A percentile compares a stretch with the other conserved stretches of the same genome.
These are phyloP conservation scores for Aureobasidium leucospermi DNA, from an alignment of 2,329 filamentous ascomycete species.

Conservation along the genomic window DNA sequence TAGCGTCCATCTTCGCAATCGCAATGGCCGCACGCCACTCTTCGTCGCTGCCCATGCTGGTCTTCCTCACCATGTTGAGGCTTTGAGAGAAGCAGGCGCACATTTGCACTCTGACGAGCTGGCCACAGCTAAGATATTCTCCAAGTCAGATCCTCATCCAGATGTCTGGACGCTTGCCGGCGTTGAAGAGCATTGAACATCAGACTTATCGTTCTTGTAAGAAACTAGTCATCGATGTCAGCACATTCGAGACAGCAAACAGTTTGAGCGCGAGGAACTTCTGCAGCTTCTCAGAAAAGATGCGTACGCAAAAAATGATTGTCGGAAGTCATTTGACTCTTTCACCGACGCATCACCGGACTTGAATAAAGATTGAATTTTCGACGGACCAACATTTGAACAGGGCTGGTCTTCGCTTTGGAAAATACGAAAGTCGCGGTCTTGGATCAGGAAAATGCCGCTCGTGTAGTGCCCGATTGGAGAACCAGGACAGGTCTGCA, in stretches of 20 bases:
- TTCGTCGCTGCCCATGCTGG: slow-evolving; percentile 53
- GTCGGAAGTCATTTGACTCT: too few species aligned
- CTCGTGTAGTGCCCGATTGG: too few species aligned
- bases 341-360: too few species aligned
- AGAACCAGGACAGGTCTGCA: too few species aligned
- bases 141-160: slow-evolving; percentile 8
- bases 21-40: slow-evolving; percentile 50
- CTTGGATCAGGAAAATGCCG: too few species aligned
- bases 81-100: slow-evolving; percentile 50
- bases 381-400: too few species aligned
- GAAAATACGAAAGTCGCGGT: too few species aligned
- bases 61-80: slow-evolving; percentile 45
- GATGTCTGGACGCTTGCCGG: slow-evolving; percentile 15
- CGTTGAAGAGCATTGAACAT: not conserved
- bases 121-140: slow-evolving; percentile 42
- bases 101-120: slow-evolving; percentile 54
- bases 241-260: not conserved
- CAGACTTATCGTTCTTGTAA: not conserved
- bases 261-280: not conserved
- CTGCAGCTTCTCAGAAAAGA: too few species aligned
- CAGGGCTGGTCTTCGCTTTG: too few species aligned
- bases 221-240: not conserved
- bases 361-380: too few species aligned
- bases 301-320: too few species aligned
- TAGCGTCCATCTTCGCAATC: slow-evolving; percentile 54